phyloP scores from a whole-genome alignment of 331 rosid genomes.

The Cydonia oblonga region DNA sequence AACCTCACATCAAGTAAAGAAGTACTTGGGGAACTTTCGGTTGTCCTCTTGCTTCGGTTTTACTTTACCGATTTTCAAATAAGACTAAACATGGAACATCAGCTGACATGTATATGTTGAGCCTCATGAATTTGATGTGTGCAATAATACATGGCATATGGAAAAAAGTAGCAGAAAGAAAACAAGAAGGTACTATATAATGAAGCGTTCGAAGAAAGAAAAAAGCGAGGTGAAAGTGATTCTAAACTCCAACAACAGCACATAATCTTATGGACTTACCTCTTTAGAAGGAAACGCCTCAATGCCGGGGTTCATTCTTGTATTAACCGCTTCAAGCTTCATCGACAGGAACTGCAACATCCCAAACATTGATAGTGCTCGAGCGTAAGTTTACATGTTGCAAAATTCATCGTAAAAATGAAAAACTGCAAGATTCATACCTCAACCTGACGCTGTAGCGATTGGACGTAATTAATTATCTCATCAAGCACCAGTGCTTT shows the following conservation, averaged over 20 bases:
- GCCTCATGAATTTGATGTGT: neutral
- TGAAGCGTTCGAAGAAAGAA: neutral
- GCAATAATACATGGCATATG: neutral
- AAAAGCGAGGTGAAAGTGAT: neutral
- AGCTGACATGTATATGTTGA: neutral
- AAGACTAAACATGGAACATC: neutral
- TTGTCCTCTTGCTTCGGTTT: neutral
- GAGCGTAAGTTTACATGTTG: neutral
- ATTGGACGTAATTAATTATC: constrained; percentile 87
- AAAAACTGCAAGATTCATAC: constrained; percentile 22
- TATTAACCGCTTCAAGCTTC: constrained; percentile 90
- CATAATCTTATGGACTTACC: constrained; percentile 29
- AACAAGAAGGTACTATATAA: neutral
- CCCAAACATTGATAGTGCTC: constrained; percentile 12
- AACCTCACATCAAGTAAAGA: neutral
- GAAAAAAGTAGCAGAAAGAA: neutral
- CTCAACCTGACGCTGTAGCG: constrained; percentile 87
- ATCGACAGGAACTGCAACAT: constrained; percentile 73
- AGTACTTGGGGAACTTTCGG: neutral
- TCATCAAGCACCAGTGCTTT: constrained; percentile 89
- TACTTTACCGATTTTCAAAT: neutral
- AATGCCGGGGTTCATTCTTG: constrained; percentile 53
- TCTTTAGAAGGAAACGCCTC: constrained; percentile 76
- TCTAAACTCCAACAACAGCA: neutral
- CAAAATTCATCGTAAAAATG: neutral